Conservation (phyloP, 148 eudicot genomes). For the Silene conica region DNA sequence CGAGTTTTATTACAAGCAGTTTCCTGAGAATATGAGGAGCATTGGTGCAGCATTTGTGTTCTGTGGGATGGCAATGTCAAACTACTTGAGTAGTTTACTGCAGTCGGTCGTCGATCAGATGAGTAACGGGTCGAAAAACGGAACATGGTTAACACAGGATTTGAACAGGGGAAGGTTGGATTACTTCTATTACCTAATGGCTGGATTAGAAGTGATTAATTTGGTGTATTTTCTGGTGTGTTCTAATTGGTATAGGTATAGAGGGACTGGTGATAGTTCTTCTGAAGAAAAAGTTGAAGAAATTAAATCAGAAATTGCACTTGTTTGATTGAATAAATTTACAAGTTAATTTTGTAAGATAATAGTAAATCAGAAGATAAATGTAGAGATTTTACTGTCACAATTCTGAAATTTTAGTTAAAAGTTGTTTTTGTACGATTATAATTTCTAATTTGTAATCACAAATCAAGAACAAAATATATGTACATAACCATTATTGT, state of each 20-base stretch:
- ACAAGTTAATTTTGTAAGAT: neutral
- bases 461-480: no score
- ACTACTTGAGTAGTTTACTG: conserved; percentile 52
- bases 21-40: conserved; percentile 77
- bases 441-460: no score
- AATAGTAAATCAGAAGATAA: neutral
- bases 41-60: conserved; percentile 56
- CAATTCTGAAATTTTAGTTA: neutral
- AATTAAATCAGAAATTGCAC: conserved; percentile 21
- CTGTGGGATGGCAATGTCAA: conserved; percentile 49
- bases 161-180: conserved; percentile 57
- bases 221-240: conserved; percentile 43
- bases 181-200: conserved; percentile 48
- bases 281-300: conserved; percentile 15
- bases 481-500: neutral
- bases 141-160: conserved; percentile 48
- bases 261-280: conserved; percentile 19
- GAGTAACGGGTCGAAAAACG: conserved; percentile 17
- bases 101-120: conserved; percentile 31
- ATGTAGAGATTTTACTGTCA: neutral
- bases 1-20: conserved; percentile 60
- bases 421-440: no score
- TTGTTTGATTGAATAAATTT: conserved; percentile 21
- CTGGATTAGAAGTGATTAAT: conserved; percentile 41
- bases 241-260: conserved; percentile 71